Evolutionary conservation across 495 filamentous ascomycete genomes (phyloP), one percentile per base, ranked within the genome.

Genomic region (Tuber brumale): DNA sequence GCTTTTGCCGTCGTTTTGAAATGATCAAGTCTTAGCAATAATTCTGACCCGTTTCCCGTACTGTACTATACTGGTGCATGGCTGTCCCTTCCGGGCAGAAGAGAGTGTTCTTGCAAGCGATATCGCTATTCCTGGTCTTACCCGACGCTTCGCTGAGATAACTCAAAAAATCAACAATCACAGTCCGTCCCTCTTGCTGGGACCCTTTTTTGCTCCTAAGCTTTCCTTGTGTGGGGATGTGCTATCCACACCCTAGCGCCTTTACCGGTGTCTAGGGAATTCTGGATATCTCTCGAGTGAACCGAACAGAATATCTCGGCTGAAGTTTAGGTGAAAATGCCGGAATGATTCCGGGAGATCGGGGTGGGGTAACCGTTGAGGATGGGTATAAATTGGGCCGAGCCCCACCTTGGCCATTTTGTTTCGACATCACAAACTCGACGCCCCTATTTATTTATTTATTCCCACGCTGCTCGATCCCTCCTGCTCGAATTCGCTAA

Each of bases 401-500:
- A 46, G 43, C 72, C 72, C 72, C 75, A 45, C 72, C 72, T 35
- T 72, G 0, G 37, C n/a, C 46, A n/a, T n/a, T 51, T 51, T n/a
- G 21, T n/a, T n/a, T n/a, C 21, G 21, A 9, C 46, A 51, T 51
- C 3, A 2, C 46, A n/a, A 51, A 51, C 19, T n/a, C 46, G 0
- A 21, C 1, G 1, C 6, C 46, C 18, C 6, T 10, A 1, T 39
- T 39, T 39, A 41, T 41, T 41, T 21, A 23, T 23, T 23, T 48
- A 10, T 51, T 51, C 21, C 21, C 46, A 51, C 46, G 0, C 21
- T n/a, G n/a, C 46, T 51, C 46, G 23, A 39, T 39, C 37, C 37
- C 37, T 39, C 37, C 37, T 39, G 37, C 37, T 43, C 51, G 14
- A 43, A 51, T n/a, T 43, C 42, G 27, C n/a, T 27, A 85, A 80